These are phyloP conservation scores for Apiotrichum mycotoxinovorans DNA, from an alignment of 1,284 basidiomycete species.

Conservation along the genomic window DNA sequence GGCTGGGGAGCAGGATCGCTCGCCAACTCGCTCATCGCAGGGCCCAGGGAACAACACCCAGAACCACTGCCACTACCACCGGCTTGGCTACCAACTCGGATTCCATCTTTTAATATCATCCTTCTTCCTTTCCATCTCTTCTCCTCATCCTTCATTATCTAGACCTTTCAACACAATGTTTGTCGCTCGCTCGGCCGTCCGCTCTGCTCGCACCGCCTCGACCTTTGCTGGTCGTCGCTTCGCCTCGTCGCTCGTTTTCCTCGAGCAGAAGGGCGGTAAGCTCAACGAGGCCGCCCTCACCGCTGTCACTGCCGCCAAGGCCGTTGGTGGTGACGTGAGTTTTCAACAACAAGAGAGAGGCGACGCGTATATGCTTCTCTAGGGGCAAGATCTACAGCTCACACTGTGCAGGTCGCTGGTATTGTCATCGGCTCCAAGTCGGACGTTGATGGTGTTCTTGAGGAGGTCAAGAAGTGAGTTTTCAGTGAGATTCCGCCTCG, in stretches of 20 bases:
- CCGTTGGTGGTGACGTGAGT: slow-evolving; percentile 62
- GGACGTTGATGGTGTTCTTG: slow-evolving; percentile 65
- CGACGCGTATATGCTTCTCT: not conserved
- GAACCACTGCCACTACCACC: not conserved
- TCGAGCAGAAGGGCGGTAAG: slow-evolving; percentile 80
- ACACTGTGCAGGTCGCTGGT: slow-evolving; percentile 66
- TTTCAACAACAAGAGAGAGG: not conserved
- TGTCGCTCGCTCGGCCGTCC: slow-evolving; percentile 20
- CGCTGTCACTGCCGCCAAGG: slow-evolving; percentile 81
- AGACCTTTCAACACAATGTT: slow-evolving; percentile 16
- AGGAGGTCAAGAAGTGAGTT: slow-evolving; percentile 71
- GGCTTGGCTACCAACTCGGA: not conserved
- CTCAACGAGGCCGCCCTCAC: slow-evolving; percentile 82
- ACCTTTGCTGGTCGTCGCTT: slow-evolving; percentile 30
- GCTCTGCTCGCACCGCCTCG: slow-evolving; percentile 20
- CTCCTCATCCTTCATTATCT: not conserved
- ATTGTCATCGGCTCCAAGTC: slow-evolving; percentile 73
- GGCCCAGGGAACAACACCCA: not conserved
- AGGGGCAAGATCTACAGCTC: not conserved
- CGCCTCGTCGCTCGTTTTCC: slow-evolving; percentile 66
- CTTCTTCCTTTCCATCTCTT: not conserved
- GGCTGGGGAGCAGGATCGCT: not conserved
- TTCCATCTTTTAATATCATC: not conserved
- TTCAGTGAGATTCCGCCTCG: not conserved
- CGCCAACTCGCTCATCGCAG: too few relatives aligned